Evolutionary conservation across 2,329 filamentous ascomycete genomes (phyloP), one percentile per base, ranked within the genome.

Genomic region (Gaeumannomyces tritici): DNA sequence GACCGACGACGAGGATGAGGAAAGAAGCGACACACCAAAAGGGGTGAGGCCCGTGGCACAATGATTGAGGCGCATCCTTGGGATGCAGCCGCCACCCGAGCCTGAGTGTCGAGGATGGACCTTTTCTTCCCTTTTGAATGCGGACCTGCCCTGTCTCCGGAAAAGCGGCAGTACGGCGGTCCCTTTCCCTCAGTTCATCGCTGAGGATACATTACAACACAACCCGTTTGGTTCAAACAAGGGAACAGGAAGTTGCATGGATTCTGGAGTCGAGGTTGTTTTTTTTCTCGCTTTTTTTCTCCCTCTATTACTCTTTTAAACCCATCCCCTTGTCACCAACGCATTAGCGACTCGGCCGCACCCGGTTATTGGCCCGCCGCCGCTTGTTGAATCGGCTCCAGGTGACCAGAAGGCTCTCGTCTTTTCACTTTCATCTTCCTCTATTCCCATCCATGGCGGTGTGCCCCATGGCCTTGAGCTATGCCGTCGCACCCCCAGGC

Each of bases 211-310:
- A 51, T 21, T n/a, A n/a, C 42, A 18, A 21, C 42, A 51, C n/a
- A 51, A 51, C 42, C 42, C 42, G 42, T 51, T 51, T 51, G 42
- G 42, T 51, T 51, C 21, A 51, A 51, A 51, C 42, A 51, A 60
- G 35, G 59, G 35, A 42, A 31, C 59, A 60, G 59, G 59, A 60
- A 24, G 35, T 60, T 60, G 59, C 59, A 60, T 60, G 59, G 59
- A 60, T 60, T 35, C 59, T 54, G 59, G 59, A 60, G 59, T 54
- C 59, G 26, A 29, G 55, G 24, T 31, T 60, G n/a, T 33, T 31
- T 31, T 29, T 35, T 51, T 54, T 55, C n/a, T n/a, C n/a, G n/a
- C n/a, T 13, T 47, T 33, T 31, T 33, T 33, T 33, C n/a, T n/a
- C n/a, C n/a, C n/a, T 8, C n/a, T 59, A 35, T 31, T 59, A 26